phyloP scores from a whole-genome alignment of 768 basidiomycete genomes.

The Gautieria morchelliformis region DNA sequence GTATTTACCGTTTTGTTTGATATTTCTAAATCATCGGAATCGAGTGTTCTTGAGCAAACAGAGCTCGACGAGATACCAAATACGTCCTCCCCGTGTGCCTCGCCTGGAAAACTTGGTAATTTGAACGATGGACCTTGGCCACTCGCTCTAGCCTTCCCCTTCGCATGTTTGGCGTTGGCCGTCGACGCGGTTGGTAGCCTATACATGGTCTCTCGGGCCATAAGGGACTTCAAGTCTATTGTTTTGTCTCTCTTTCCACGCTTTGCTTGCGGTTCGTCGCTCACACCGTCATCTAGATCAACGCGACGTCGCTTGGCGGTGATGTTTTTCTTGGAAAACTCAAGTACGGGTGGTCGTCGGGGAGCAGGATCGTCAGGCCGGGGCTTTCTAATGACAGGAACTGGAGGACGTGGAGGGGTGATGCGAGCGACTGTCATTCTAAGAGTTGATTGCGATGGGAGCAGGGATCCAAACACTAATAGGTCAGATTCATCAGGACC shows the following conservation, averaged over 20 bases:
- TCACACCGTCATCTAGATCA: constrained; percentile 16
- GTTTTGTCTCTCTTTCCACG: constrained; percentile 9
- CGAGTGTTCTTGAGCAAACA: neutral
- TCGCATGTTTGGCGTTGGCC: constrained; percentile 19
- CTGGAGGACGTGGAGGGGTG: constrained; percentile 31
- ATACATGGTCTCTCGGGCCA: constrained; percentile 17
- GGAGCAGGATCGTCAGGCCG: constrained; percentile 77
- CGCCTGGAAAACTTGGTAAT: neutral
- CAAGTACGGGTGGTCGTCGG: constrained; percentile 45
- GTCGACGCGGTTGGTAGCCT: constrained; percentile 31
- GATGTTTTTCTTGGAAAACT: constrained; percentile 13
- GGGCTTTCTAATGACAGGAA: constrained; percentile 29
- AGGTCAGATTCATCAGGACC: constrained; percentile 65
- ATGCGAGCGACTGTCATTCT: constrained; percentile 51
- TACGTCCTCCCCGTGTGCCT: constrained; percentile 17
- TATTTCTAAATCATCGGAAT: constrained; percentile 32
- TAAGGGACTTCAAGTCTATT: neutral
- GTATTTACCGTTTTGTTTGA: constrained; percentile 47
- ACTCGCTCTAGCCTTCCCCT: constrained; percentile 29
- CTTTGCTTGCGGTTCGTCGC: constrained; percentile 13
- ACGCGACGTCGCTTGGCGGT: constrained; percentile 14
- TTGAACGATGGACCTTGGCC: constrained; percentile 13
- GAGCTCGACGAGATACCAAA: neutral
- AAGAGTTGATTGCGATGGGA: constrained; percentile 21
- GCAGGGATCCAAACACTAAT: constrained; percentile 37